phyloP scores from a whole-genome alignment of 371 early-diverging fungal genomes.

The Mucor sp. region DNA sequence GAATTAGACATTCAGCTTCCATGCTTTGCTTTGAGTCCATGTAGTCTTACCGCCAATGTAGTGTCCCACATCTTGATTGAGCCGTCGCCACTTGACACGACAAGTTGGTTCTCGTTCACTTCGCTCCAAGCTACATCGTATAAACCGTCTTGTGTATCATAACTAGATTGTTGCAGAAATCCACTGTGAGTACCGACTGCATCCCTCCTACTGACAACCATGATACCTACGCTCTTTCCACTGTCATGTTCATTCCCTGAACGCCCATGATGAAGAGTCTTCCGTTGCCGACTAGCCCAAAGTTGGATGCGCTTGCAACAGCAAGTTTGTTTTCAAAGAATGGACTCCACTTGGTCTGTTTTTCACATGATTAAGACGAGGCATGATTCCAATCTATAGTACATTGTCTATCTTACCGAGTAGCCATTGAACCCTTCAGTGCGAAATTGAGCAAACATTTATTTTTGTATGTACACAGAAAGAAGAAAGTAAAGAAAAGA shows the following conservation, averaged over 20 bases:
- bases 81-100: constrained; percentile 92
- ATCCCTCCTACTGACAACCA: background rate
- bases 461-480: background rate
- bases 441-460: constrained; percentile 58
- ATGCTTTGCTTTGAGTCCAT: background rate
- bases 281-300: constrained; percentile 96
- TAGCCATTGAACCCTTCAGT: constrained; percentile 70
- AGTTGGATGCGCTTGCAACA: constrained; percentile 90
- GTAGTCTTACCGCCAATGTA: constrained; percentile 65
- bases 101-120: constrained; percentile 90
- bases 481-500: constrained; percentile 8
- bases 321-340: constrained; percentile 91
- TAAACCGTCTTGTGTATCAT: constrained; percentile 94
- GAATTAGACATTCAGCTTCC: background rate
- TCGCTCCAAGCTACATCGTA: constrained; percentile 96
- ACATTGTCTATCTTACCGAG: constrained; percentile 45
- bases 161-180: constrained; percentile 47
- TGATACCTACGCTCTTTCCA: constrained; percentile 68
- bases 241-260: constrained; percentile 52
- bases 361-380: background rate
- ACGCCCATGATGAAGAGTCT: constrained; percentile 70
- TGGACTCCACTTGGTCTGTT: constrained; percentile 87
- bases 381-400: background rate
- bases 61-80: constrained; percentile 93
- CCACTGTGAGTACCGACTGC: background rate